Evolutionary conservation across 2,329 filamentous ascomycete genomes (phyloP), one percentile per base, ranked within the genome.

Genomic region (Ophiostoma ips): DNA sequence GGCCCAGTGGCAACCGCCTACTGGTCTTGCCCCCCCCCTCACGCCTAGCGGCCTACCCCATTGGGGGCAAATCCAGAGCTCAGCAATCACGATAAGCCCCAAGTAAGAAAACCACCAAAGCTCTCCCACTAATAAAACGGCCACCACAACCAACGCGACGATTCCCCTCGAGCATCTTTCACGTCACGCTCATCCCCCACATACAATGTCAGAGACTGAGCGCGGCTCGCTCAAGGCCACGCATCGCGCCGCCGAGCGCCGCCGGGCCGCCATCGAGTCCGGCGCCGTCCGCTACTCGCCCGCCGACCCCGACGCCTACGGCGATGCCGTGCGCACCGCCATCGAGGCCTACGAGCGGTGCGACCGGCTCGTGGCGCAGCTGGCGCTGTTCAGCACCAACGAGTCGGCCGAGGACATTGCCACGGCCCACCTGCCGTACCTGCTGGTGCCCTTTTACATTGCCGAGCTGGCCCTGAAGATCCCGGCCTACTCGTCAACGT

Each of bases 341-440:
- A 78, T 94, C 58, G 66, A 75, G 55, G 75, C 79, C 49, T 90
- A 94, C 66, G 72, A 84, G 59, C 72, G 84, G 63, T 89, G 85
- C 64, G 71, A 83, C 52, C 70, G 77, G 52, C 76, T 85, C 50
- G 78, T 86, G 55, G 71, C 78, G 56, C 73, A 79, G 53, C 71
- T 92, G 24, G 83, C 85, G 0, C 71, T 98, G 49, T 96, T 96
- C 74, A 95, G 87, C 58, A 73, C 81, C 34, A 98, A 98, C 66
- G 92, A 98, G 65, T 76, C 77, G 1, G 66, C 90, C 36, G 92
- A 98, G 54, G 92, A 98, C 67, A 70, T 95, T 31, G 72, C 85
- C 13, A 94, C 90, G 1, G 73, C 76, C n/a, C 83, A 94, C 60
- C 68, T 98, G 31, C 87, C 87, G 67, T 94, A 90, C 64, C 75